Conservation (phyloP, 352 stramenopile species). For the Plasmopara muralis region DNA sequence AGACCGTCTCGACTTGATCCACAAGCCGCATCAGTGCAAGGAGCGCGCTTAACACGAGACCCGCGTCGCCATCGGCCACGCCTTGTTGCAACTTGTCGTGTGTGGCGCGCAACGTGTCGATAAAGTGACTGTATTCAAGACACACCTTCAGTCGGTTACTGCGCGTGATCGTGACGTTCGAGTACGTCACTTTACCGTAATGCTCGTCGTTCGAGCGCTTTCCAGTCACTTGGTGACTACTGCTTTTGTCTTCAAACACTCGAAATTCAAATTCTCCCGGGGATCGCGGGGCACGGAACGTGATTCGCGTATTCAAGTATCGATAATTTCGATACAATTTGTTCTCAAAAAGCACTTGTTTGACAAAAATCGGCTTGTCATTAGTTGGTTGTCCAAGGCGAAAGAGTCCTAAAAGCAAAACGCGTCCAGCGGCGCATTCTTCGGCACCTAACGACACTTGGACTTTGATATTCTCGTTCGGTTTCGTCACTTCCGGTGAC, state of each 20-base stretch:
- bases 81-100: constrained; percentile 62
- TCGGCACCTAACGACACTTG: constrained; percentile 54
- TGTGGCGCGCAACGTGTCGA: constrained; percentile 57
- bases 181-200: constrained; percentile 35
- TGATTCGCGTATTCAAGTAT: constrained; percentile 70
- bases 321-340: constrained; percentile 58
- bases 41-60: constrained; percentile 53
- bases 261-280: constrained; percentile 80
- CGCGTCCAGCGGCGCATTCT: constrained; percentile 47
- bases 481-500: constrained; percentile 54
- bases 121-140: constrained; percentile 76
- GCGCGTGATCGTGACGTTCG: constrained; percentile 57
- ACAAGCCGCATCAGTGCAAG: constrained; percentile 58
- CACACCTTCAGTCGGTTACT: constrained; percentile 70
- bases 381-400: constrained; percentile 65
- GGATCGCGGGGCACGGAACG: constrained; percentile 69
- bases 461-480: constrained; percentile 76
- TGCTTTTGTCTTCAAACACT: constrained; percentile 66
- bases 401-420: constrained; percentile 74
- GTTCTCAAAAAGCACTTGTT: constrained; percentile 77
- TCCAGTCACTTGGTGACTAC: constrained; percentile 19
- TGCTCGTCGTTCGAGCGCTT: constrained; percentile 27
- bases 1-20: constrained; percentile 71
- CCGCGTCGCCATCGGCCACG: constrained; percentile 41
- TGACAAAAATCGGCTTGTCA: constrained; percentile 80